A percentile compares a stretch with the other conserved stretches of the same genome.
These are phyloP conservation scores for Phialophora chinensis DNA, from an alignment of 2,329 filamentous ascomycete genomes.

Conservation along the genomic window DNA sequence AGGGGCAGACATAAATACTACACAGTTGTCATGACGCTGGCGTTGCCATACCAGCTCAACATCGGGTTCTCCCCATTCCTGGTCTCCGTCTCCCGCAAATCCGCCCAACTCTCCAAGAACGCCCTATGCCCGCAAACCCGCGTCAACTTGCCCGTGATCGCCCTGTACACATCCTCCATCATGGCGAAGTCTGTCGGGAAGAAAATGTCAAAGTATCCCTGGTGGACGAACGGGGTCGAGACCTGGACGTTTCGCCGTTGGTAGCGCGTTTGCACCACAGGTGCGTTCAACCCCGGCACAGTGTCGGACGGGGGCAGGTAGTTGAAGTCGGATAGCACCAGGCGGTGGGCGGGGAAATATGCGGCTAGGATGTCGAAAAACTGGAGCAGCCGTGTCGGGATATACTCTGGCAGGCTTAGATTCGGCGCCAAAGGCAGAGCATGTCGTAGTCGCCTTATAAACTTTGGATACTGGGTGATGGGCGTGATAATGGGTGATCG, in stretches of 20 bases:
- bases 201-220: constrained; percentile 98
- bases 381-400: constrained; percentile 92
- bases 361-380: constrained; percentile 91
- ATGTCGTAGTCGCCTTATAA: constrained; percentile 67
- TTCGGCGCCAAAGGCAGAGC: constrained; percentile 74
- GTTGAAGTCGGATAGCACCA: constrained; percentile 91
- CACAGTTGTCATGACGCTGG: constrained; percentile 86
- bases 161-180: constrained; percentile 89
- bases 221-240: constrained; percentile 88
- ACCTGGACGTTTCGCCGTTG: constrained; percentile 86
- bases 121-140: constrained; percentile 84
- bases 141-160: constrained; percentile 89
- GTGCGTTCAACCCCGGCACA: constrained; percentile 82
- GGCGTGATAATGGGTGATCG: constrained; percentile 52
- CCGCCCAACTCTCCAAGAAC: constrained; percentile 88
- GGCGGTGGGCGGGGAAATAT: constrained; percentile 87
- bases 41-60: constrained; percentile 92
- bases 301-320: constrained; percentile 72
- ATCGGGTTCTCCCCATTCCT: constrained; percentile 91
- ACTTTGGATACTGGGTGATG: constrained; percentile 53
- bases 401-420: constrained; percentile 84
- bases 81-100: constrained; percentile 86
- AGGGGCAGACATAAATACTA: neutral
- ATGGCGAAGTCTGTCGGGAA: constrained; percentile 95
- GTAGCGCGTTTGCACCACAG: constrained; percentile 95